A percentile compares a stretch with the other conserved stretches of the same genome.
Conservation (phyloP, 495 filamentous ascomycete species). For the Elasticomyces elasticus region DNA sequence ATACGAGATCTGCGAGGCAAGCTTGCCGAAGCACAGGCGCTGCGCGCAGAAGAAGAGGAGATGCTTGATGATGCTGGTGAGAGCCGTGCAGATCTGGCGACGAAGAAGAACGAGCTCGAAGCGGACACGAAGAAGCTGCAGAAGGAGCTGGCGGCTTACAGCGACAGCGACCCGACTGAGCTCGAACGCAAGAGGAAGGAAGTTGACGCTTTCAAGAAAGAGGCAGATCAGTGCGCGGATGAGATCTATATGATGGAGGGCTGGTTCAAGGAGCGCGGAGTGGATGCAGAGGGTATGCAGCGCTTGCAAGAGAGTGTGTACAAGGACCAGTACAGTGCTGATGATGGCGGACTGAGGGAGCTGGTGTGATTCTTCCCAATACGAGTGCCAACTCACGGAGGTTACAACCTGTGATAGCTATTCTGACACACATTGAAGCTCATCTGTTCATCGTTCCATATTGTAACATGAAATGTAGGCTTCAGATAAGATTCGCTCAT, state of each 20-base stretch:
- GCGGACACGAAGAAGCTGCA: slow-evolving; percentile 33
- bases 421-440: no score
- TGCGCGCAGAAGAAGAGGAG: slow-evolving; percentile 35
- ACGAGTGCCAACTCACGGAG: no score
- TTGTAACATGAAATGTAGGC: no score
- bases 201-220: slow-evolving; percentile 27
- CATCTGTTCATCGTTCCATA: no score
- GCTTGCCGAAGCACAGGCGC: slow-evolving; percentile 37
- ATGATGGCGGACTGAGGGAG: slow-evolving; percentile 52
- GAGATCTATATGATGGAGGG: slow-evolving; percentile 41
- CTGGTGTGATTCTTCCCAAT: slow-evolving; percentile 18
- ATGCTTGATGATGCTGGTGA: slow-evolving; percentile 24
- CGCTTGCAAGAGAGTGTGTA: slow-evolving; percentile 48
- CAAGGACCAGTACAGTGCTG: slow-evolving; percentile 50
- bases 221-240: slow-evolving; percentile 15
- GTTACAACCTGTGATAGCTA: no score
- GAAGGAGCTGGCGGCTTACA: slow-evolving; percentile 39
- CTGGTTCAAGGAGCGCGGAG: slow-evolving; percentile 42
- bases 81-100: slow-evolving; percentile 30
- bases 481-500: no score
- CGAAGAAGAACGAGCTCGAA: slow-evolving; percentile 25
- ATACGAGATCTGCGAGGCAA: slow-evolving; percentile 36
- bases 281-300: slow-evolving; percentile 43
- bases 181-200: slow-evolving; percentile 44
- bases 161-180: slow-evolving; percentile 43